These are phyloP conservation scores for Toxoplasma gondii DNA, from an alignment of 169 alveolate species.

Conservation along the genomic window DNA sequence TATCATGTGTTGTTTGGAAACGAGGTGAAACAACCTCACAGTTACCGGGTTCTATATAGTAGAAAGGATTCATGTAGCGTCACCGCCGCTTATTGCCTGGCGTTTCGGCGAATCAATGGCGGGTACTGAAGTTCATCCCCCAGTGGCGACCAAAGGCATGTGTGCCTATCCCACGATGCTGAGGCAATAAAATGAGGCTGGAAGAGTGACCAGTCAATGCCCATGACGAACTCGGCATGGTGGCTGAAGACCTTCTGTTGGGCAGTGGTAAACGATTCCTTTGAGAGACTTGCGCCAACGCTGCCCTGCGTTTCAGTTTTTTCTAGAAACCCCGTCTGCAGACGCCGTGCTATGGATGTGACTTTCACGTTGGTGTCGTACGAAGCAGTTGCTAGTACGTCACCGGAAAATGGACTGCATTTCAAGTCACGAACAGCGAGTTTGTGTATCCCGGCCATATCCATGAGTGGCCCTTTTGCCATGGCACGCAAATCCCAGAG, in stretches of 20 bases:
- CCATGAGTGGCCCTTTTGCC: not conserved
- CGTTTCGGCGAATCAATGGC: not conserved
- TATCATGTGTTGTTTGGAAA: no score
- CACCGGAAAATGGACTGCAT: slow-evolving; percentile 49
- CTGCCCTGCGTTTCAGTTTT: not conserved
- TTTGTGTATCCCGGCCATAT: slow-evolving; percentile 29
- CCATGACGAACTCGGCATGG: slow-evolving; percentile 66
- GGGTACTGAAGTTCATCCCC: not conserved
- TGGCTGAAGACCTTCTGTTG: slow-evolving; percentile 26
- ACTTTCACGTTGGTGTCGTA: slow-evolving; percentile 65
- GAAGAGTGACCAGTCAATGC: slow-evolving; percentile 65
- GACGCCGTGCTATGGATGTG: not conserved
- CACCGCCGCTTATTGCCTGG: no score
- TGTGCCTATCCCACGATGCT: slow-evolving; percentile 66
- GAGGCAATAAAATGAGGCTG: slow-evolving; percentile 40
- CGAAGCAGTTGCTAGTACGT: slow-evolving; percentile 56
- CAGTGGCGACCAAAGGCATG: slow-evolving; percentile 47
- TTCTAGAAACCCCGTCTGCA: not conserved
- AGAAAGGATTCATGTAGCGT: no score
- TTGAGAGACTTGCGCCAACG: not conserved
- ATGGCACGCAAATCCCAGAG: slow-evolving; percentile 61
- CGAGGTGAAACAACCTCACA: no score
- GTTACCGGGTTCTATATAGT: no score
- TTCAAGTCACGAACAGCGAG: slow-evolving; percentile 62
- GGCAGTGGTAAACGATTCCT: not conserved